Evolutionary conservation across 345 rosid genomes (phyloP), one percentile per base, ranked within the genome.

Genomic region (Lepidium didymum): DNA sequence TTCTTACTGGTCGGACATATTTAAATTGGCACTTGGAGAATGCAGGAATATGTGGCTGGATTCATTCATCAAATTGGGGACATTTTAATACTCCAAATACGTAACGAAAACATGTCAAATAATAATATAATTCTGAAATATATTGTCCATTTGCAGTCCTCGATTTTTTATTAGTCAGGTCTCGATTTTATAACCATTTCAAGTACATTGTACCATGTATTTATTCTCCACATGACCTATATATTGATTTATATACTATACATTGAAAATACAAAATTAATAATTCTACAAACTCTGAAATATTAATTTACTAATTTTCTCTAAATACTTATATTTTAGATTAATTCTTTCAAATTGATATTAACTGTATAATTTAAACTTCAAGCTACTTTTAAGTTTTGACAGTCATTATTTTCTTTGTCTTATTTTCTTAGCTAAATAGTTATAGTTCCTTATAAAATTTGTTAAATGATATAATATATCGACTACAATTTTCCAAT

Each of bases 61-160:
- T 49, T 59, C 29, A 23, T 59, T 38, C 59, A 58, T 12, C 25
- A 69, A 69, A 59, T 59, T 38, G 59, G 42, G 42, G 7, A 69
- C 67, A 57, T 15, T 6, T 37, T 10, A 25, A 23, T 45, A 25
- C 29, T 29, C 33, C 65, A 68, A 36, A 23, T 15, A 58, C 42
- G 42, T 37, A 25, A 58, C 2, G 35, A 49, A 67, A 58, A 69
- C 51, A 35, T 56, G 72, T 67, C 64, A 23, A 56, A 36, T 21
- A 56, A 37, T 6, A 23, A 35, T 19, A 13, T 10, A 4, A 58
- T 7, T 49, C 58, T 47, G 50, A 47, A 36, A 46, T 34, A 34
- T 13, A 49, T 25, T 46, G 58, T 38, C 73, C 47, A 57, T 58
- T 25, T 47, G 51, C 21, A 21, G 37, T 15, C 11, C 4, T 55